Base-by-base conservation (phyloP, 2,329 filamentous ascomycete genomes). In the Cladosporium sp. region DNA sequence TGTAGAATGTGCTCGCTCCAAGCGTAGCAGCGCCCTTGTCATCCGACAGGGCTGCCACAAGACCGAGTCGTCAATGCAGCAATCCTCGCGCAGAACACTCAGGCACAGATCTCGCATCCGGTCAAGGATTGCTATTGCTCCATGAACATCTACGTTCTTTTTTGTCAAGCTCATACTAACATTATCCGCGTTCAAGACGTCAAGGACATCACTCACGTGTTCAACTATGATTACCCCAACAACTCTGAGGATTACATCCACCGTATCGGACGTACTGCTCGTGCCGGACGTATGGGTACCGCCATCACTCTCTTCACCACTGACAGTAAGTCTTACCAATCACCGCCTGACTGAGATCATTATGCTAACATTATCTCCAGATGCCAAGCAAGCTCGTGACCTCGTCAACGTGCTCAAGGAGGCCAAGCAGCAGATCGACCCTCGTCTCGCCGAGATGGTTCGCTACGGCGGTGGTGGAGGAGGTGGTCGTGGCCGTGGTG, bases 181-280 rank as follows among this genome's bases (percentile, higher is more conserved):
- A 70, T 71, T 87, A 81, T 86, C 79, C 83, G 80, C 84, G 80
- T 84, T 83, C 78, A 97, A 98, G 95, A 99, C 91, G 95, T 99
- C 85, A 94, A 93, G 84, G 96, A 99, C 87, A 99, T 99, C 85
- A 98, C 95, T 83, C 95, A 99, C 85, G 95, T 99, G 83, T 88
- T 99, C 84, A 98, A 98, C 89, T 97, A 98, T 91, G 95, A 98
- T 81, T 98, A 98, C 83, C 94, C 94, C 80, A 98, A 98, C 86
- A 98, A 89, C 79, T 88, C 86, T 74, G 87, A 89, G 79, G 87
- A 89, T 75, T 89, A 89, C 74, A 85, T 89, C 77, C 87, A 89
- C 79, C 86, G 87, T 76, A 89, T 89, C 78, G 87, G 87, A 77
- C 85, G 87, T 81, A 89, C 87, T 77, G 87, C 84, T 81, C 86